A percentile compares a stretch with the other conserved stretches of the same genome.
Conservation (phyloP, 768 basidiomycete species). For the Boletus coccyginus region DNA sequence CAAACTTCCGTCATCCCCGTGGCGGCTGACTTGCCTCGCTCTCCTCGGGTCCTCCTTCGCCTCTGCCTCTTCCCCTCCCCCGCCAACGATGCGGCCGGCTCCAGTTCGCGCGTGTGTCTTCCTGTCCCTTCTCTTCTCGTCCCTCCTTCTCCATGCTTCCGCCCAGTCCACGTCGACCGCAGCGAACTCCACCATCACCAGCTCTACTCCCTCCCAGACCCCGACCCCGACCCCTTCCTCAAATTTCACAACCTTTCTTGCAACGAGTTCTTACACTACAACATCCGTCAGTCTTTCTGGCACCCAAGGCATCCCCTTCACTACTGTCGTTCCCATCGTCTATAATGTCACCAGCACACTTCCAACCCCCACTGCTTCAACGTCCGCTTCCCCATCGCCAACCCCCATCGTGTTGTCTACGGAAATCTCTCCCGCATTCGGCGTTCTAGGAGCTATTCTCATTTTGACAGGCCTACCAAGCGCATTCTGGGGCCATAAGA, state of each 20-base stretch:
- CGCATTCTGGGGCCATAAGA: constrained; percentile 92
- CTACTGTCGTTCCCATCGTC: constrained; percentile 56
- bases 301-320: constrained; percentile 45
- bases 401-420: constrained; percentile 49
- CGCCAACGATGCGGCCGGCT: constrained; percentile 13
- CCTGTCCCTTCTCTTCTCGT: constrained; percentile 27
- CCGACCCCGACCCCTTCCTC: constrained; percentile 5
- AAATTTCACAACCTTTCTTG: constrained; percentile 53
- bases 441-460: constrained; percentile 82
- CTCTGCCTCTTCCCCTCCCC: not conserved
- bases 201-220: not conserved
- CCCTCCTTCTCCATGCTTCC: constrained; percentile 31
- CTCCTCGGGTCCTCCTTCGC: constrained; percentile 2
- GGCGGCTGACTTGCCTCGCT: constrained; percentile 31
- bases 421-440: constrained; percentile 82
- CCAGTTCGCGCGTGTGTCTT: not conserved
- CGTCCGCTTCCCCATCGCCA: constrained; percentile 38
- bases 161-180: constrained; percentile 36
- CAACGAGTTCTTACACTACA: constrained; percentile 50
- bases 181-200: constrained; percentile 17
- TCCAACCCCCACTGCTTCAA: constrained; percentile 46
- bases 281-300: constrained; percentile 48
- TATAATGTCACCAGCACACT: constrained; percentile 62
- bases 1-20: constrained; percentile 9
- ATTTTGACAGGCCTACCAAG: constrained; percentile 88